Conservation (phyloP, 1,139 yeast species). For the Trichomonascaceae sp. region DNA sequence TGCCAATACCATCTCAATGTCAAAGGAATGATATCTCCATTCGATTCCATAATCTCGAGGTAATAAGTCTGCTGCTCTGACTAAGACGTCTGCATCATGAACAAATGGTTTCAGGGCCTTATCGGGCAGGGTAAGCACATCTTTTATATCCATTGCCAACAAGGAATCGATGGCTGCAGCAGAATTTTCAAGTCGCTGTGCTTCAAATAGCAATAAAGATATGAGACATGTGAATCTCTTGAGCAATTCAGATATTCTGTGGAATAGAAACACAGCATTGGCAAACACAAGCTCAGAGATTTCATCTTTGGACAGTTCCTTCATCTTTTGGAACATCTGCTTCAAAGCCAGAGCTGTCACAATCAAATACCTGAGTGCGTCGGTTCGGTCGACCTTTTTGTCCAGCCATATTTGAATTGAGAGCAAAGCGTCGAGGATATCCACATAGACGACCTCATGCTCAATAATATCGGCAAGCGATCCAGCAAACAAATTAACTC, state of each 20-base stretch:
- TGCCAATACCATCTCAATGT: not conserved
- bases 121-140: not conserved
- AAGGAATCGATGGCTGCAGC: not conserved
- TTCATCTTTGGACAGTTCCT: not conserved
- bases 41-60: not conserved
- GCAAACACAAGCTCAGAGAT: not conserved
- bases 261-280: not conserved
- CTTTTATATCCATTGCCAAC: not conserved
- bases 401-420: not conserved
- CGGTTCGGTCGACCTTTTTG: not conserved
- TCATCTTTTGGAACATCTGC: not conserved
- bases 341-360: not conserved
- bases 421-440: not conserved
- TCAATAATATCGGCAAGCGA: not conserved
- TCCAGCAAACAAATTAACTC: not conserved
- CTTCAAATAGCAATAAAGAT: not conserved
- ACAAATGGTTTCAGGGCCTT: not conserved
- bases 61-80: not conserved
- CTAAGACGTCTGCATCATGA: not conserved
- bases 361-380: slow-evolving; percentile 2
- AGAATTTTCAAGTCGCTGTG: not conserved
- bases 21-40: not conserved
- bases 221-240: not conserved
- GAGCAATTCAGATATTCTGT: not conserved
- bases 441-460: not conserved